Percentiles rank a stretch among this genome's conserved stretches.
Evolutionary conservation across 2,329 filamentous ascomycete genomes (phyloP).

Genomic region (Grosmannia clavigera): DNA sequence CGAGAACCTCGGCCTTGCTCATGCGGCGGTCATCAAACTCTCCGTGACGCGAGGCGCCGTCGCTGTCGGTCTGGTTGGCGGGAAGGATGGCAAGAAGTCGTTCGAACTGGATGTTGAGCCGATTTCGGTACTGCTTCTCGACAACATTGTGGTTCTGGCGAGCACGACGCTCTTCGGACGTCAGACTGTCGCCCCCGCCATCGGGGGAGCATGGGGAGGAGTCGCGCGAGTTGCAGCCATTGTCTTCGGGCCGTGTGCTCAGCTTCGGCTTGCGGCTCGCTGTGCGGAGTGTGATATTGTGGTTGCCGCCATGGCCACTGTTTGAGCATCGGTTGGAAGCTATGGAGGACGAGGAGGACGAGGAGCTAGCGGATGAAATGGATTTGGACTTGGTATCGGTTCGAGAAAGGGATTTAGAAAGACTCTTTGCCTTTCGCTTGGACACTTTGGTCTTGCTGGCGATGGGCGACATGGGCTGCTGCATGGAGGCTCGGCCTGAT

Average conservation of each 20-base stretch:
- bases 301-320: constrained; percentile 11
- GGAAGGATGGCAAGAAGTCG: constrained; percentile 28
- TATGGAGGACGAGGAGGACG: not conserved
- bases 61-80: constrained; percentile 6
- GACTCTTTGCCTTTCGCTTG: not conserved
- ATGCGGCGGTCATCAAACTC: constrained; percentile 20
- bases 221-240: not conserved
- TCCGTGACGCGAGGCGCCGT: not conserved
- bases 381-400: constrained; percentile 1
- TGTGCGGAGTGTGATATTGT: constrained; percentile 11
- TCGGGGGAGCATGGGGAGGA: constrained; percentile 6
- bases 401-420: not conserved
- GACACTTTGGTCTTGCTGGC: not conserved
- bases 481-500: not conserved
- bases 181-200: constrained; percentile 5
- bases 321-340: not conserved
- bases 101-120: constrained; percentile 33
- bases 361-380: constrained; percentile 4
- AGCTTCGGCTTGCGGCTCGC: constrained; percentile 11
- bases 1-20: constrained; percentile 33
- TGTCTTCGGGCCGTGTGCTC: not conserved
- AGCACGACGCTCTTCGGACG: constrained; percentile 9
- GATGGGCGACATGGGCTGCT: not conserved
- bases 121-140: constrained; percentile 35
- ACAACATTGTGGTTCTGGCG: constrained; percentile 30